These are phyloP conservation scores for Syzygium aromaticum DNA, from an alignment of 345 rosid species.

Conservation along the genomic window DNA sequence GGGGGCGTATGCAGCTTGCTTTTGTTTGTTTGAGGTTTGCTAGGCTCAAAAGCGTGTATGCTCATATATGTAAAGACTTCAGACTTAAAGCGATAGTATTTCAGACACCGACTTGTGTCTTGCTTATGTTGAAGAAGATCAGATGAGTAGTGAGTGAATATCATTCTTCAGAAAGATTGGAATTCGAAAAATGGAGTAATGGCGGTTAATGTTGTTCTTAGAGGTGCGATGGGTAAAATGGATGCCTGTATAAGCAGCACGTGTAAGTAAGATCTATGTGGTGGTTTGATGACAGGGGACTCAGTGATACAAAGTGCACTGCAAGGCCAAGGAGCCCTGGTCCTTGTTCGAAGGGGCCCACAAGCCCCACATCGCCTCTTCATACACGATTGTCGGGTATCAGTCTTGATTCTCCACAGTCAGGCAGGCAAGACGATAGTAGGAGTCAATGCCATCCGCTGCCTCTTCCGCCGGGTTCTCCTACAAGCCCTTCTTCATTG, in stretches of 20 bases:
- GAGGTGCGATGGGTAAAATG: not conserved
- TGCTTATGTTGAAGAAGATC: not conserved
- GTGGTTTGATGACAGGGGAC: slow-evolving; percentile 33
- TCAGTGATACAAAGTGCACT: slow-evolving; percentile 27
- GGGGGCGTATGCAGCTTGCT: not conserved
- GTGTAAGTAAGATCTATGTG: slow-evolving; percentile 8
- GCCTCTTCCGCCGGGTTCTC: slow-evolving; percentile 95
- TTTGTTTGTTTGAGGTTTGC: not conserved
- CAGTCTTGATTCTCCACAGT: slow-evolving; percentile 48
- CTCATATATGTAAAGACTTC: not conserved
- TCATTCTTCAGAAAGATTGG: not conserved
- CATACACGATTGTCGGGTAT: slow-evolving; percentile 39
- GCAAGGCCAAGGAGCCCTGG: slow-evolving; percentile 45
- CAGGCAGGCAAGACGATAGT: slow-evolving; percentile 51
- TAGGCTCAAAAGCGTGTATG: not conserved
- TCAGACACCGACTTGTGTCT: not conserved
- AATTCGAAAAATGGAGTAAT: not conserved
- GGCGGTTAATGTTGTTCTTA: not conserved
- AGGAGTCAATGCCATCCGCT: slow-evolving; percentile 64
- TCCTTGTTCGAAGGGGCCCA: slow-evolving; percentile 41
- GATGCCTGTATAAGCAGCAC: not conserved
- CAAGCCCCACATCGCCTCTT: slow-evolving; percentile 77
- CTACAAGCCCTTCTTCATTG: slow-evolving; percentile 63
- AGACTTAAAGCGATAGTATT: not conserved
- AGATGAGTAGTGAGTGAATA: not conserved